A percentile compares a stretch with the other conserved stretches of the same genome.
These are phyloP conservation scores for Calonectria fujianensis DNA, from an alignment of 2,329 filamentous ascomycete genomes.

Conservation along the genomic window DNA sequence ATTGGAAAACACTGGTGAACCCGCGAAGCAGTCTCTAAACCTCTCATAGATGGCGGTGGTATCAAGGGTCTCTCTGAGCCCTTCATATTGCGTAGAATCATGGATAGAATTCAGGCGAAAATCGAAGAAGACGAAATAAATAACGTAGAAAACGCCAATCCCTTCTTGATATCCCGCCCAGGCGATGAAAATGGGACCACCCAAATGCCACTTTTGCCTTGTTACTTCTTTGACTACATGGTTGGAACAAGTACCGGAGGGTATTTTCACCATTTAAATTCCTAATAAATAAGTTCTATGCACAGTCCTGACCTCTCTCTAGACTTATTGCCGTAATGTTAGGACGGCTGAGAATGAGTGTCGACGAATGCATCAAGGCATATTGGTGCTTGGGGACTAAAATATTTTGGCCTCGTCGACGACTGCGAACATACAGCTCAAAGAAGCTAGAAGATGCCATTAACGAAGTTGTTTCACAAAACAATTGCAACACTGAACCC, in stretches of 20 bases:
- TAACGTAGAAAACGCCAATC: background rate
- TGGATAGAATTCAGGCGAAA: background rate
- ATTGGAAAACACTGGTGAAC: background rate
- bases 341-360: slow-evolving; percentile 16
- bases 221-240: slow-evolving; percentile 30
- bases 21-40: background rate
- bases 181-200: background rate
- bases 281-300: too few species aligned
- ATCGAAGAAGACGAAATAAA: background rate
- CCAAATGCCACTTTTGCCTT: background rate
- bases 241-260: slow-evolving; percentile 25
- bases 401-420: slow-evolving; percentile 2
- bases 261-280: background rate
- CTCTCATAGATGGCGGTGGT: background rate
- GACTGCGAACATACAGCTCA: background rate
- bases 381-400: slow-evolving; percentile 13
- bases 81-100: background rate
- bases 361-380: slow-evolving; percentile 9
- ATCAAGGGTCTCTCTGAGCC: slow-evolving; percentile 11
- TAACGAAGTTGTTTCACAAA: background rate
- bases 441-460: background rate
- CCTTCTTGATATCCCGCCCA: background rate
- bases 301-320: background rate
- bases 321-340: slow-evolving; percentile 22
- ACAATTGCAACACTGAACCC: background rate